Evolutionary conservation across 176 grass and related monocot genomes (phyloP).

Genomic region (Aechmea fasciata): DNA sequence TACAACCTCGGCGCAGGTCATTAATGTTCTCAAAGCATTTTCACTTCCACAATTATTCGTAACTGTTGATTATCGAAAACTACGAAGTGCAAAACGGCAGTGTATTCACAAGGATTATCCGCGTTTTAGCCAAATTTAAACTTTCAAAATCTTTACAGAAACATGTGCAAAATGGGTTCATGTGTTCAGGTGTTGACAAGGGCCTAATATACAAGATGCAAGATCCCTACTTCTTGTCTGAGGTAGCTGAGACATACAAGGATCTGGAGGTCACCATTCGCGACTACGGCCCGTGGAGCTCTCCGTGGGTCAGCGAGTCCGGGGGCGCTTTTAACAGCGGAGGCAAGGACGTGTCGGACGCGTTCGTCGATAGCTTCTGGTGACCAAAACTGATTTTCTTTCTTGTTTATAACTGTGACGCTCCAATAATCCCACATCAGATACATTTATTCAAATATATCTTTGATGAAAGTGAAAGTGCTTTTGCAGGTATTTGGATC

Average conservation of each 20-base stretch:
- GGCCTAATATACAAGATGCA: constrained; percentile 27
- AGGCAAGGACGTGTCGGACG: constrained; percentile 38
- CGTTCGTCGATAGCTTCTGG: constrained; percentile 50
- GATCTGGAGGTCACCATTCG: constrained; percentile 22
- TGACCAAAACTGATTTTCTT: background rate
- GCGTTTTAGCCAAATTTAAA: background rate
- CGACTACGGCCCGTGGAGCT: constrained; percentile 39
- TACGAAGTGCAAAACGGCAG: background rate
- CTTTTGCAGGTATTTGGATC: constrained; percentile 47
- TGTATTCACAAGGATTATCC: background rate
- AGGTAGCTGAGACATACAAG: constrained; percentile 23
- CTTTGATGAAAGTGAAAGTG: background rate
- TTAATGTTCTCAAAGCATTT: background rate
- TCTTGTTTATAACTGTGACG: background rate
- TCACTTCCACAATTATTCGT: background rate
- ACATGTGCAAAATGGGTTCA: background rate
- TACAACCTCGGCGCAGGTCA: constrained; percentile 59
- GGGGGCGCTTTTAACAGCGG: constrained; percentile 58
- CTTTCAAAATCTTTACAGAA: background rate
- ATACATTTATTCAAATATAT: background rate
- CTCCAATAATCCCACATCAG: background rate
- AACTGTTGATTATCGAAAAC: background rate
- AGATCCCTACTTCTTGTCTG: constrained; percentile 34
- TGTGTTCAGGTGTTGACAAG: constrained; percentile 34
- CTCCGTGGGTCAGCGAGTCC: constrained; percentile 50